phyloP scores from a whole-genome alignment of 2,329 filamentous ascomycete species.

The Colletotrichum kahawae region DNA sequence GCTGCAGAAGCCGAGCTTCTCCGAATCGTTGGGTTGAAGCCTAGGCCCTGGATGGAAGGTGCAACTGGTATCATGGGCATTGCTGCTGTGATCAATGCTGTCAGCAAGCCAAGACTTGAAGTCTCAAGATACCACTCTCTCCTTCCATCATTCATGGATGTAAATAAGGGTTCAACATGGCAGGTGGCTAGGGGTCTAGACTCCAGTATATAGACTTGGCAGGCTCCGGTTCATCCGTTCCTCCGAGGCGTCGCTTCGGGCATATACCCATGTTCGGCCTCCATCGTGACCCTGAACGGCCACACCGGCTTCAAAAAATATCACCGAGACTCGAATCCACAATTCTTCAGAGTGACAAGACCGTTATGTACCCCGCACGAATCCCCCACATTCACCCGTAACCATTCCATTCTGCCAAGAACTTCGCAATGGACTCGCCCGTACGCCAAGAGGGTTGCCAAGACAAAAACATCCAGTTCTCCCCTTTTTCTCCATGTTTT shows the following conservation, averaged over 20 bases:
- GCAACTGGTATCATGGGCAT: background rate
- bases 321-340: background rate
- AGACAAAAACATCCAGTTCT: background rate
- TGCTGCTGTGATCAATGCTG: background rate
- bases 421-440: background rate
- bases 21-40: background rate
- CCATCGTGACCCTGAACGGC: background rate
- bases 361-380: constrained; percentile 1
- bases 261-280: background rate
- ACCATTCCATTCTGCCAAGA: background rate
- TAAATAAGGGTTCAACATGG: background rate
- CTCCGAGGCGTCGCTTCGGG: background rate
- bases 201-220: background rate
- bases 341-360: background rate
- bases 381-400: background rate
- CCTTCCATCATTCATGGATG: background rate
- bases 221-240: background rate
- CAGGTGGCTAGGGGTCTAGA: background rate
- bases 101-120: background rate
- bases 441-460: background rate
- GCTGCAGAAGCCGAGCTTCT: background rate
- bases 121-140: background rate
- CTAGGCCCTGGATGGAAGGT: background rate
- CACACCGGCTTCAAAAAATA: background rate
- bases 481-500: background rate